Base-by-base conservation (phyloP, 306 rosid genomes). In the Gynostemma pentaphyllum region DNA sequence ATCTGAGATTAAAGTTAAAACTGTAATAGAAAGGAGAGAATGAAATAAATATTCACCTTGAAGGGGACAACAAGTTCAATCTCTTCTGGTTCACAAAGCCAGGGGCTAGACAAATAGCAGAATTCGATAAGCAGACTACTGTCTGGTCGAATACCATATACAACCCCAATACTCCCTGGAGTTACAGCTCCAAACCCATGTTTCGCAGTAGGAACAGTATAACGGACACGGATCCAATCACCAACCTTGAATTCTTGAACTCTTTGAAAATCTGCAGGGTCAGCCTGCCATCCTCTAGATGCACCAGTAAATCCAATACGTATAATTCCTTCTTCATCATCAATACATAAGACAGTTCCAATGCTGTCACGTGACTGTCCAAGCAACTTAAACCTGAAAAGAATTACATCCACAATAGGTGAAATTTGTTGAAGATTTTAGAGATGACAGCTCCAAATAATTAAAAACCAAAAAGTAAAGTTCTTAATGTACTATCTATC, bases 81-180 rank as follows among this genome's bases (percentile, higher is more conserved):
- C 87, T 94, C 99, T 76, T 94, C 99, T 44, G 99, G 99, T 78
- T 94, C 99, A 84, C 99, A 94, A 77, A 82, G 97, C 99, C 99
- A 94, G 45, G 99, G 99, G 76, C 78, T 88, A 68, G 94, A 90
- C 79, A 88, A 88, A 78, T 94, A 94, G 79, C 97, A 84, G 72
- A 94, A 75, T 49, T 94, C 99, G 69, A 94, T 69, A 74, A 94
- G 67, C 54, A 94, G 74, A 78, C 99, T 94, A 53, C 97, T 81
- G 85, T 94, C 99, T 44, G 99, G 97, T 72, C 99, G 86, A 59
- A 94, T 72, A 75, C 97, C 89, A 77, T 94, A 94, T 50, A 94
- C 99, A 49, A 88, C 89, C 34, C 99, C 99, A 77, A 94, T 88
- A 83, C 97, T 94, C 54, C 99, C 99, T 9, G 97, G 99, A 32